Evolutionary conservation across 2,329 filamentous ascomycete genomes (phyloP).

Genomic region (Stachybotrys elegans): DNA sequence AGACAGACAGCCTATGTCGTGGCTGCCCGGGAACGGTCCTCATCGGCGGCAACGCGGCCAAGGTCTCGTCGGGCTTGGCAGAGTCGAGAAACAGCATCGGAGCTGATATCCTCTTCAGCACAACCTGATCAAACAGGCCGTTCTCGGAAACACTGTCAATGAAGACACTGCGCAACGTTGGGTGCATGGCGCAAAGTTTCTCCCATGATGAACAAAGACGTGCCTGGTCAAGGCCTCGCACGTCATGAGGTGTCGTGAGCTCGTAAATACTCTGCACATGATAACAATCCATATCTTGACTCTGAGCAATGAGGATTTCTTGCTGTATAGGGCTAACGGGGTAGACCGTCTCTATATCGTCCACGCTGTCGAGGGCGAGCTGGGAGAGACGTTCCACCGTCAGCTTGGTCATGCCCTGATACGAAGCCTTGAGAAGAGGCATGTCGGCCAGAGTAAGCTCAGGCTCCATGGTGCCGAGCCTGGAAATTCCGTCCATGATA

Average conservation of each 20-base stretch:
- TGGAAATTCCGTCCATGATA: slow-evolving; percentile 37
- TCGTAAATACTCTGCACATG: slow-evolving; percentile 44
- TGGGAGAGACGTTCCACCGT: slow-evolving; percentile 35
- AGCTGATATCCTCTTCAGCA: slow-evolving; percentile 42
- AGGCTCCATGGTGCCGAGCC: slow-evolving; percentile 34
- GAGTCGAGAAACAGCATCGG: slow-evolving; percentile 50
- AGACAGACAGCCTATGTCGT: slow-evolving; percentile 46
- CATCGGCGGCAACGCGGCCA: slow-evolving; percentile 35
- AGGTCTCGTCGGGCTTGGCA: slow-evolving; percentile 29
- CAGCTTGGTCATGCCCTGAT: slow-evolving; percentile 39
- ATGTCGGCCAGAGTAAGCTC: slow-evolving; percentile 47
- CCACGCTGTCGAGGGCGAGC: slow-evolving; percentile 33
- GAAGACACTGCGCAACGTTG: slow-evolving; percentile 45
- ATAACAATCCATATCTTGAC: slow-evolving; percentile 33
- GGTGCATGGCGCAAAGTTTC: slow-evolving; percentile 38
- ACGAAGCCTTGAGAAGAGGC: slow-evolving; percentile 41
- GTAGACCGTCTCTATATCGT: slow-evolving; percentile 44
- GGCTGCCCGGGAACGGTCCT: slow-evolving; percentile 31
- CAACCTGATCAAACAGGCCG: slow-evolving; percentile 8
- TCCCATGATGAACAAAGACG: slow-evolving; percentile 47
- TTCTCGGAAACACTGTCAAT: slow-evolving; percentile 8
- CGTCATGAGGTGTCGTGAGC: slow-evolving; percentile 29
- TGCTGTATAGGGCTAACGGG: slow-evolving; percentile 45
- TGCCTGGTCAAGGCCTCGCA: slow-evolving; percentile 33
- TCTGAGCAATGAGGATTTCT: slow-evolving; percentile 42